These are phyloP conservation scores for Eremomyces bilateralis DNA, from an alignment of 495 filamentous ascomycete genomes.

Conservation along the genomic window DNA sequence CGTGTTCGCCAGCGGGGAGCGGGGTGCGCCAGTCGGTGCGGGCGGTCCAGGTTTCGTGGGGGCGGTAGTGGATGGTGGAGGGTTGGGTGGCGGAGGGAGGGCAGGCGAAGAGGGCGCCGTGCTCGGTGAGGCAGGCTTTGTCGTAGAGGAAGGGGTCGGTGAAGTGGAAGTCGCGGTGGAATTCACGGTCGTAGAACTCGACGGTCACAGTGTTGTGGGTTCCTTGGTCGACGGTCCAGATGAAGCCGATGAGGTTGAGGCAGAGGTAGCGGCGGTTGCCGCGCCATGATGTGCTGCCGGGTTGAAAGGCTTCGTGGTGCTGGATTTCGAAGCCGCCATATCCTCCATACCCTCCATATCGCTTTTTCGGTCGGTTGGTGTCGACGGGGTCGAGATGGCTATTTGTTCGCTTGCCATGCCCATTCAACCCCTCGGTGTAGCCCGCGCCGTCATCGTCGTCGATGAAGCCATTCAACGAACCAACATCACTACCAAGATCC, in stretches of 20 bases:
- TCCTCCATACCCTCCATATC: not conserved
- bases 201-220: conserved; percentile 85
- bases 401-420: conserved; percentile 35
- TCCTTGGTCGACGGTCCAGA: conserved; percentile 95
- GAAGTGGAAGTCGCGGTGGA: conserved; percentile 87
- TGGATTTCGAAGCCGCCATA: conserved; percentile 17
- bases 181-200: conserved; percentile 88
- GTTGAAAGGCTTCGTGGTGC: conserved; percentile 68
- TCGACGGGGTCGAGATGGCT: conserved; percentile 27
- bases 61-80: conserved; percentile 84
- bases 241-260: conserved; percentile 75
- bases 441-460: conserved; percentile 92
- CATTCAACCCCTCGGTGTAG: conserved; percentile 47
- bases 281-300: conserved; percentile 85
- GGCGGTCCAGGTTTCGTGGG: conserved; percentile 89
- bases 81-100: conserved; percentile 41
- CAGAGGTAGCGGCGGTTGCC: conserved; percentile 86
- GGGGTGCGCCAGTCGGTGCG: conserved; percentile 76
- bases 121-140: conserved; percentile 78
- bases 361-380: not conserved
- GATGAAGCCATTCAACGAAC: conserved; percentile 70
- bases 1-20: conserved; percentile 58
- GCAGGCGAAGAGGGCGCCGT: conserved; percentile 72
- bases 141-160: conserved; percentile 90
- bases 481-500: conserved; percentile 6